Evolutionary conservation across 108 stramenopile species (phyloP).

Genomic region (Fragilariopsis cylindrus): DNA sequence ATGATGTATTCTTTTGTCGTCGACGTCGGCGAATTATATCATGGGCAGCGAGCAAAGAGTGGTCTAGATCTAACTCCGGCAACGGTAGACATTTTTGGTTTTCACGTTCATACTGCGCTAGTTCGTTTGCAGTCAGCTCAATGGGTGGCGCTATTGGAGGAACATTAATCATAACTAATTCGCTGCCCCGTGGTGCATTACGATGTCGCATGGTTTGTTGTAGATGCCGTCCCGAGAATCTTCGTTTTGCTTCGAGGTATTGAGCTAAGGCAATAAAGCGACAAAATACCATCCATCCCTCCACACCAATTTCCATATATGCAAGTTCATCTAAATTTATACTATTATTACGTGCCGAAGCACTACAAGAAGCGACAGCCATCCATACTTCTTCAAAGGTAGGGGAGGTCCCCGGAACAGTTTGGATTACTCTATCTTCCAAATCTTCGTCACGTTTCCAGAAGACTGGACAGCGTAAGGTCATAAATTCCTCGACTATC

Average conservation of each 20-base stretch:
- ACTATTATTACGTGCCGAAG: constrained; percentile 10
- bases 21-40: constrained; percentile 39
- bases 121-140: constrained; percentile 37
- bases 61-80: constrained; percentile 83
- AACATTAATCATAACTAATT: constrained; percentile 82
- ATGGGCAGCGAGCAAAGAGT: constrained; percentile 60
- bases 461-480: constrained; percentile 77
- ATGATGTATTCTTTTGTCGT: constrained; percentile 3
- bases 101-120: constrained; percentile 52
- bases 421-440: constrained; percentile 9
- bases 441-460: constrained; percentile 79
- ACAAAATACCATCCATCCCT: constrained; percentile 86
- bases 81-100: constrained; percentile 63
- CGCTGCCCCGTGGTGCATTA: constrained; percentile 59
- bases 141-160: constrained; percentile 74
- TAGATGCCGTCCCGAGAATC: constrained; percentile 82
- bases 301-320: constrained; percentile 58
- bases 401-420: constrained; percentile 28
- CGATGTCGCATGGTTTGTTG: constrained; percentile 87
- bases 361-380: constrained; percentile 52
- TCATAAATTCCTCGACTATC: constrained; percentile 72
- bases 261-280: constrained; percentile 84
- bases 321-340: neutral
- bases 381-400: constrained; percentile 88
- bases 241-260: constrained; percentile 78